phyloP scores from a whole-genome alignment of 176 grass and related monocot genomes.

The Melocanna baccifera region DNA sequence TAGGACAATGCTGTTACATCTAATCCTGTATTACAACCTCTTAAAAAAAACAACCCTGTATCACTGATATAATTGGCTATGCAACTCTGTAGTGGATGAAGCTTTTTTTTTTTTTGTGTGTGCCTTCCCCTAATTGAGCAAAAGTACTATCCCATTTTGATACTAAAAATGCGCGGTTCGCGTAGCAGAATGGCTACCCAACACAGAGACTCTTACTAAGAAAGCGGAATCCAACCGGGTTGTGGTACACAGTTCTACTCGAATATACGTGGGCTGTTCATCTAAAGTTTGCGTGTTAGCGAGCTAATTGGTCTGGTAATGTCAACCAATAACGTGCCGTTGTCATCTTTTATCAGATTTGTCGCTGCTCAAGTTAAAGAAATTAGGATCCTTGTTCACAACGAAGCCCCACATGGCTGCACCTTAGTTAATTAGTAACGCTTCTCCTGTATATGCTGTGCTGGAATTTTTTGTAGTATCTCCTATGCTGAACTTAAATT shows the following conservation, averaged over 20 bases:
- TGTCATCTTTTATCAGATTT: slow-evolving; percentile 33
- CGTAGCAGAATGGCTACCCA: not conserved
- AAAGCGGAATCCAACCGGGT: not conserved
- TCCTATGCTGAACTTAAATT: slow-evolving; percentile 29
- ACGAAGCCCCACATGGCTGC: slow-evolving; percentile 37
- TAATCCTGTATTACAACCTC: not conserved
- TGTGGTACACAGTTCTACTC: not conserved
- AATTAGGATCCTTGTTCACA: slow-evolving; percentile 39
- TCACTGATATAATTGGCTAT: slow-evolving; percentile 12
- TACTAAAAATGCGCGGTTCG: not conserved
- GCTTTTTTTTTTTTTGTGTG: not conserved
- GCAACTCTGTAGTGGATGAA: not conserved
- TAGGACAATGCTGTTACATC: not conserved
- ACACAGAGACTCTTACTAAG: not conserved
- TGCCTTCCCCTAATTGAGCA: slow-evolving; percentile 29
- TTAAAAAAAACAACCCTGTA: not conserved
- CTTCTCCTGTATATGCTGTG: slow-evolving; percentile 15
- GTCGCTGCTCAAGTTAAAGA: slow-evolving; percentile 22
- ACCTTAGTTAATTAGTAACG: slow-evolving; percentile 36
- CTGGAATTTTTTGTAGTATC: slow-evolving; percentile 47
- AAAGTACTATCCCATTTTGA: slow-evolving; percentile 12
- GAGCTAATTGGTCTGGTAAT: slow-evolving; percentile 20
- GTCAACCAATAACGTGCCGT: slow-evolving; percentile 13
- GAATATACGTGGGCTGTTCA: not conserved
- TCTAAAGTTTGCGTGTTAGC: not conserved